A percentile compares a stretch with the other conserved stretches of the same genome.
These are phyloP conservation scores for Gracilaria domingensis DNA, from an alignment of 23 red algal species.

Conservation along the genomic window DNA sequence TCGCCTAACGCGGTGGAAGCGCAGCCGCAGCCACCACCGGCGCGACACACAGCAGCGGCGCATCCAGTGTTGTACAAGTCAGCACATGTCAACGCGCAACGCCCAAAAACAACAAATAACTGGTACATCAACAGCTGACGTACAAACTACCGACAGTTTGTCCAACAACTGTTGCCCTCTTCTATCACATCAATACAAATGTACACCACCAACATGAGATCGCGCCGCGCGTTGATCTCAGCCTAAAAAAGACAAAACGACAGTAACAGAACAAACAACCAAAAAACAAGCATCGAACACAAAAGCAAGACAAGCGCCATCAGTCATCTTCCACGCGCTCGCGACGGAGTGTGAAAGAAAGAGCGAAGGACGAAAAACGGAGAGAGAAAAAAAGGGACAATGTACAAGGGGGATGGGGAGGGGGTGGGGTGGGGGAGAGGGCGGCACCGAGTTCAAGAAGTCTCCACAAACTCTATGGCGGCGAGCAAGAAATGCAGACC, in stretches of 20 bases:
- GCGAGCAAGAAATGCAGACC: slow-evolving; percentile 54
- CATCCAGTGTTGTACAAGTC: neutral
- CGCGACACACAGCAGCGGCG: no score
- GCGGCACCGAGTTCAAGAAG: slow-evolving; percentile 23
- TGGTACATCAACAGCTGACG: neutral
- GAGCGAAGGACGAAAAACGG: neutral
- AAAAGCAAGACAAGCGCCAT: neutral
- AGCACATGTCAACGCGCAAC: neutral
- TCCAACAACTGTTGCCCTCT: neutral
- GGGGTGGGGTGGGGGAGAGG: no score
- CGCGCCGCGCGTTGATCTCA: neutral
- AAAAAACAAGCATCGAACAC: slow-evolving; percentile 28
- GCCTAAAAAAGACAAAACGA: slow-evolving; percentile 33
- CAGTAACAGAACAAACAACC: neutral
- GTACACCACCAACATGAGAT: neutral
- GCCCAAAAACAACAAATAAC: neutral
- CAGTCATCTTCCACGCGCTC: neutral
- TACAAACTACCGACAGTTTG: neutral
- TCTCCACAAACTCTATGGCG: slow-evolving; percentile 65
- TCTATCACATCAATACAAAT: slow-evolving; percentile 14
- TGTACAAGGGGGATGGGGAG: no score
- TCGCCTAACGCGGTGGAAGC: no score
- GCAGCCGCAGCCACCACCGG: no score
- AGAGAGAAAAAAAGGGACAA: neutral
- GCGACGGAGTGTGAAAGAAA: neutral